A percentile compares a stretch with the other conserved stretches of the same genome.
phyloP scores from a whole-genome alignment of 202 grass and related monocot species.

The Carex sylvatica region DNA sequence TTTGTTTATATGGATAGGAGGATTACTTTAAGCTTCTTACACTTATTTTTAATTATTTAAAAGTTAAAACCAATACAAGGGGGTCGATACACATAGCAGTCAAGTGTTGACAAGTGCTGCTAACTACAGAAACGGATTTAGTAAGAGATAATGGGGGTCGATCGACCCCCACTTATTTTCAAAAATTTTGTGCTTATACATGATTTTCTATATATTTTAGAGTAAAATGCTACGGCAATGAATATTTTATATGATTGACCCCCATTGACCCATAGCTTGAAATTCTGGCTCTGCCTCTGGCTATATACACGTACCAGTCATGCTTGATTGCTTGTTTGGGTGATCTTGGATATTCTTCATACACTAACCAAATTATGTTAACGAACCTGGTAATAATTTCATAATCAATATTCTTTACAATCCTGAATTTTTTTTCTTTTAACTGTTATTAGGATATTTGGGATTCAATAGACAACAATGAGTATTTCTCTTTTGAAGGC shows the following conservation, averaged over 20 bases:
- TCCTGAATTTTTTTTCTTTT: neutral
- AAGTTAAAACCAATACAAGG: neutral
- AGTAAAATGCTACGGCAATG: too few species aligned
- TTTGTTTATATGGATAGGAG: neutral
- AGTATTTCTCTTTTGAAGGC: constrained; percentile 83
- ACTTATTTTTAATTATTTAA: neutral
- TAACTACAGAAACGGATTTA: too few species aligned
- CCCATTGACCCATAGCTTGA: too few species aligned
- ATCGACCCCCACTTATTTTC: too few species aligned
- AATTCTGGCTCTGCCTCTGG: too few species aligned
- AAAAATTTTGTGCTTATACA: too few species aligned
- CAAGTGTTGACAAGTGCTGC: neutral
- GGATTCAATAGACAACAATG: constrained; percentile 80
- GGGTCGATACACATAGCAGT: neutral
- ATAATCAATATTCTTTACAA: neutral
- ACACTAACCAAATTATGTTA: neutral
- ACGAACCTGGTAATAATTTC: constrained; percentile 2
- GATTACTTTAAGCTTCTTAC: neutral
- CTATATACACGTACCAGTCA: neutral
- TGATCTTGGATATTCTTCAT: neutral
- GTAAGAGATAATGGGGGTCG: too few species aligned
- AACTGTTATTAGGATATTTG: constrained; percentile 59
- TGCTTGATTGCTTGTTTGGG: neutral
- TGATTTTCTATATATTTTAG: too few species aligned
- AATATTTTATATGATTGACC: too few species aligned